A percentile compares a stretch with the other conserved stretches of the same genome.
phyloP scores from a whole-genome alignment of 31 red algal genomes.

The Odonthalia washingtoniensis region DNA sequence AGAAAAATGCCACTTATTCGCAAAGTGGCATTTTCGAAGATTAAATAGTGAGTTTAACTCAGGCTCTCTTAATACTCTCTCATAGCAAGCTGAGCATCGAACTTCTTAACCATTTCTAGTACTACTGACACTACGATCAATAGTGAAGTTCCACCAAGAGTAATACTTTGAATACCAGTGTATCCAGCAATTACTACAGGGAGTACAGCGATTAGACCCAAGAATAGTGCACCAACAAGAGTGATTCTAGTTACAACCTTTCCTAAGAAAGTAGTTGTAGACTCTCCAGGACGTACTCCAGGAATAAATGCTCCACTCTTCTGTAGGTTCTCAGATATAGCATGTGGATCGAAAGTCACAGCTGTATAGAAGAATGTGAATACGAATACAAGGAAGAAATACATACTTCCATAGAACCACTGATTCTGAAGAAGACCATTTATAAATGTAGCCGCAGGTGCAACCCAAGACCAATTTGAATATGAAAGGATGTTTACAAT shows the following conservation, averaged over 20 bases:
- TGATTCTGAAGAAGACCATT: neutral
- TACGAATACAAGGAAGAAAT: neutral
- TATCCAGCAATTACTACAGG: conserved; percentile 7
- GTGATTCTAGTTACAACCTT: conserved; percentile 9
- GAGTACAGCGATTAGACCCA: conserved; percentile 7
- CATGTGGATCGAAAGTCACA: conserved; percentile 3
- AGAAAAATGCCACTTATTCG: neutral
- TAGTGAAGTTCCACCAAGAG: conserved; percentile 14
- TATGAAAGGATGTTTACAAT: neutral
- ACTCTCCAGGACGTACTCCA: conserved; percentile 1
- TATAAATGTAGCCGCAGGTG: neutral
- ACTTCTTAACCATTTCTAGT: conserved; percentile 4
- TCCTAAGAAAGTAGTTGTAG: neutral
- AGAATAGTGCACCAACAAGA: conserved; percentile 17
- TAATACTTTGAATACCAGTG: neutral
- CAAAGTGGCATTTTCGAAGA: neutral
- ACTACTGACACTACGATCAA: conserved; percentile 19
- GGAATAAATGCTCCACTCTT: conserved; percentile 12
- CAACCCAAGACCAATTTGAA: neutral
- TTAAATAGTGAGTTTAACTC: conserved; percentile 12
- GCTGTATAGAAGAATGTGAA: conserved; percentile 26
- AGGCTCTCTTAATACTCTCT: conserved; percentile 6
- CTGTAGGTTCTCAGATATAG: neutral
- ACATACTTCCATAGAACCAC: conserved; percentile 12
- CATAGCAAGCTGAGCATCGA: conserved; percentile 19